Evolutionary conservation across 2,329 filamentous ascomycete species (phyloP).

Genomic region (Cordyceps cicadae): DNA sequence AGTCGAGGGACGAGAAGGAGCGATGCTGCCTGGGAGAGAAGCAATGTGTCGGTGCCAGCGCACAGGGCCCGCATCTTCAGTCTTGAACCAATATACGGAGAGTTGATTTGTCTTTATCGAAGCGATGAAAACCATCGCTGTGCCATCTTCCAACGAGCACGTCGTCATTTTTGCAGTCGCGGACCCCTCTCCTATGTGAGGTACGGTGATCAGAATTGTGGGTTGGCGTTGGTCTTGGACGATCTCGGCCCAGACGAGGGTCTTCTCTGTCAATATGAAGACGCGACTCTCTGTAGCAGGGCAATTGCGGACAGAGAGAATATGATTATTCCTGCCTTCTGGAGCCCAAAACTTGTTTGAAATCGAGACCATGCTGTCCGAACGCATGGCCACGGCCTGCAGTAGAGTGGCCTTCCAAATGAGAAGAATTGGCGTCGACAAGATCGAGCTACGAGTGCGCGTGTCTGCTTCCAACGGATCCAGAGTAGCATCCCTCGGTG

Average conservation of each 20-base stretch:
- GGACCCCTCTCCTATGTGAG: background rate
- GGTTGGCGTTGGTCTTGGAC: background rate
- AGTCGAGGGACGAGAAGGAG: constrained; percentile 1
- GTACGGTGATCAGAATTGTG: constrained; percentile 4
- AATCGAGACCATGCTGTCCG: constrained; percentile 19
- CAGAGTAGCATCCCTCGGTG: background rate
- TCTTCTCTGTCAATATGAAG: constrained; percentile 8
- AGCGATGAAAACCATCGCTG: constrained; percentile 26
- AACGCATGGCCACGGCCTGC: constrained; percentile 29
- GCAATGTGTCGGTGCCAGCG: constrained; percentile 31
- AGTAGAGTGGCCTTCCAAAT: constrained; percentile 30
- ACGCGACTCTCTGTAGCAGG: background rate
- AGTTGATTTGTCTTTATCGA: constrained; percentile 25
- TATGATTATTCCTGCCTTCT: background rate
- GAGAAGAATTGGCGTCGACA: constrained; percentile 18
- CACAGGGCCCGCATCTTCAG: constrained; percentile 18
- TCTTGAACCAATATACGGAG: constrained; percentile 28
- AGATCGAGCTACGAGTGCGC: constrained; percentile 12
- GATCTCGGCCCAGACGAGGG: constrained; percentile 8
- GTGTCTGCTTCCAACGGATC: constrained; percentile 6
- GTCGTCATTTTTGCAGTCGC: constrained; percentile 20
- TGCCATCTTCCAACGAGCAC: constrained; percentile 14
- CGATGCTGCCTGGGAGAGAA: constrained; percentile 16
- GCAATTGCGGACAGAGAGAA: background rate
- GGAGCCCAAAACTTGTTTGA: constrained; percentile 1